phyloP scores from a whole-genome alignment of 768 basidiomycete genomes.

The Hypholoma fasciculare region DNA sequence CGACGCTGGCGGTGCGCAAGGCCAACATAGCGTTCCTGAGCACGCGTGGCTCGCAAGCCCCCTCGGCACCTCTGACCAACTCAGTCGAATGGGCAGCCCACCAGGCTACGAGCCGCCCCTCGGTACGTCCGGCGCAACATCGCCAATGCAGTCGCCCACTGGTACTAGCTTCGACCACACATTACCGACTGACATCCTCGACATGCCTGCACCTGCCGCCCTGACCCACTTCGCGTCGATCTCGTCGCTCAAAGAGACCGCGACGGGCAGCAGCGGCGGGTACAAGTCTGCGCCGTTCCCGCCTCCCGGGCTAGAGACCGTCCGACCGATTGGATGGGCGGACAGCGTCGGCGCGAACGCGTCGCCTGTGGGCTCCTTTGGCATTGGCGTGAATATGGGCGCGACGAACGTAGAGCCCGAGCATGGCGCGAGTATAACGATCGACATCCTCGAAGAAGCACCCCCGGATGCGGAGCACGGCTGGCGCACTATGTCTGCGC shows the following conservation, averaged over 20 bases:
- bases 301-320: conserved; percentile 34
- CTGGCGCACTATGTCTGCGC: conserved; percentile 55
- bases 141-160: conserved; percentile 9
- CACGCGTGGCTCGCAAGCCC: conserved; percentile 25
- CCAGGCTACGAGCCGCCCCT: conserved; percentile 24
- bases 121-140: conserved; percentile 13
- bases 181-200: conserved; percentile 27
- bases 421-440: conserved; percentile 34
- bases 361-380: neutral
- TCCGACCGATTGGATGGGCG: conserved; percentile 32
- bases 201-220: conserved; percentile 52
- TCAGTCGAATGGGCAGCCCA: conserved; percentile 6
- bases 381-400: neutral
- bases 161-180: conserved; percentile 4
- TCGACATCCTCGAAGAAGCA: conserved; percentile 68
- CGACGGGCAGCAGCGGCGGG: conserved; percentile 31
- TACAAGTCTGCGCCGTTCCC: conserved; percentile 30
- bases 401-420: conserved; percentile 19
- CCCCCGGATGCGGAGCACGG: conserved; percentile 62
- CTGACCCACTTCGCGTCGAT: conserved; percentile 47
- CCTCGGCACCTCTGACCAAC: conserved; percentile 4
- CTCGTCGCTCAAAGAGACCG: conserved; percentile 34
- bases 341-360: conserved; percentile 10
- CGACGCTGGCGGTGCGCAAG: conserved; percentile 12
- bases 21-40: conserved; percentile 6